Base-by-base conservation (phyloP, 495 filamentous ascomycete genomes). In the Immersiella caudata region DNA sequence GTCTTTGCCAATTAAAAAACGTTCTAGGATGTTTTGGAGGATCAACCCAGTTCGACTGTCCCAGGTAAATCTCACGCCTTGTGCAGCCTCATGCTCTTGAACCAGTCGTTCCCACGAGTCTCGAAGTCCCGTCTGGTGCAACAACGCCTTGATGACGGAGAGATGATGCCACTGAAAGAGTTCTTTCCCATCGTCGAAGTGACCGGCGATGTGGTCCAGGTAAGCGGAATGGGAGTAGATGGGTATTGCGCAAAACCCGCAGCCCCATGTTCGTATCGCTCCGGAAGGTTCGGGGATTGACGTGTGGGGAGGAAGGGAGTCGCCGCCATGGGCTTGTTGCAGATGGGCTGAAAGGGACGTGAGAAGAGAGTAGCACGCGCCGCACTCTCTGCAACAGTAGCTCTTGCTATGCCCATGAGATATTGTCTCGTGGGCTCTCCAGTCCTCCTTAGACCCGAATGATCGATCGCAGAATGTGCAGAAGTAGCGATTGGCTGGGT, bases 401-500 rank as follows among this genome's bases (percentile, higher is more conserved):
- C 22, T 50, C 26, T 70, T 66, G 7, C 36, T 25, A 14, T 66
- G 33, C 35, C 68, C 66, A 50, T 76, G 74, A 5, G 26, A 24
- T 8, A 64, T 64, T 3, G 64, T 49, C 24, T 76, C 71, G 35
- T 76, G 74, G 1, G 58, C 9, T 62, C 66, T 70, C 72, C 73
- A 75, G 18, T 71, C 73, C 1, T 22, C 62, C 24, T 71, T 70
- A 8, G 52, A 26, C 27, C 60, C 61, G 25, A 76, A 76, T 1
- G 64, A 35, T 1, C 22, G 65, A 14, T 69, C 66, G 27, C 74
- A 76, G 22, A 76, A 73, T 9, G 74, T 73, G 67, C 73, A 75
- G 16, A 18, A 68, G 54, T 71, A 75, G 11, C 61, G 62, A 55
- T 52, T 46, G 0, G 22, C 27, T 1, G 46, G 22, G 11, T 65